Conservation (phyloP, 1,284 basidiomycete genomes). For the Takashimella koratensis region DNA sequence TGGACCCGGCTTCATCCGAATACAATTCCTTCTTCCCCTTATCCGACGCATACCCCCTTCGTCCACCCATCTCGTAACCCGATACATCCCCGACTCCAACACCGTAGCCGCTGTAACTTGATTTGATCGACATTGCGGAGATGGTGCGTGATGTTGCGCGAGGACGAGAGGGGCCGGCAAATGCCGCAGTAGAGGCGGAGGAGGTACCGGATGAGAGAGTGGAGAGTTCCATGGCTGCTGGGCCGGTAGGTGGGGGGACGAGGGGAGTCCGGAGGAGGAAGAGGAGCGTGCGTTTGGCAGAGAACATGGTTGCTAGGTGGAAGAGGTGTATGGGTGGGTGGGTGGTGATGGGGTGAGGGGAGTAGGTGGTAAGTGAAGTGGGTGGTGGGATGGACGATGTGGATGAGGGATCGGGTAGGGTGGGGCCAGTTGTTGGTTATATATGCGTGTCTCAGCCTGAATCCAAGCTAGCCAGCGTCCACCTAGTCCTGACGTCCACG, state of each 20-base stretch:
- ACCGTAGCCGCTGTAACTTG: not conserved
- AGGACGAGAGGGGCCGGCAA: conserved; percentile 22
- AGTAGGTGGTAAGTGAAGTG: not conserved
- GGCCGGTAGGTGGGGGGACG: conserved; percentile 26
- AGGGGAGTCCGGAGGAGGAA: conserved; percentile 42
- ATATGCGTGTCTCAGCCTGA: too few species aligned
- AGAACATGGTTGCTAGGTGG: conserved; percentile 22
- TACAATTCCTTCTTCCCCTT: conserved; percentile 43
- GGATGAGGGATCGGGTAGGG: too few species aligned
- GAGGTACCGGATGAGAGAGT: not conserved
- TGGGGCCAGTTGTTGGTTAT: too few species aligned
- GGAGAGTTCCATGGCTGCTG: conserved; percentile 34
- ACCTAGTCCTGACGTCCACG: too few species aligned
- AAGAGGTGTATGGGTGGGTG: not conserved
- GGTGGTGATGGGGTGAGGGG: not conserved
- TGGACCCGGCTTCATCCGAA: conserved; percentile 37
- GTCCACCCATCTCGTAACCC: conserved; percentile 5
- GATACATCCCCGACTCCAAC: conserved; percentile 2
- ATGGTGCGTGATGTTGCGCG: conserved; percentile 25
- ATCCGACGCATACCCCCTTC: conserved; percentile 37
- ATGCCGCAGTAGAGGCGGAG: not conserved
- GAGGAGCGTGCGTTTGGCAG: conserved; percentile 28
- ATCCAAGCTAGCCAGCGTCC: too few species aligned
- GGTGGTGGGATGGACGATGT: not conserved
- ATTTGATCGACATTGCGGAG: conserved; percentile 22